Conservation (phyloP, 2,329 filamentous ascomycete genomes). For the Phialophora tarda region DNA sequence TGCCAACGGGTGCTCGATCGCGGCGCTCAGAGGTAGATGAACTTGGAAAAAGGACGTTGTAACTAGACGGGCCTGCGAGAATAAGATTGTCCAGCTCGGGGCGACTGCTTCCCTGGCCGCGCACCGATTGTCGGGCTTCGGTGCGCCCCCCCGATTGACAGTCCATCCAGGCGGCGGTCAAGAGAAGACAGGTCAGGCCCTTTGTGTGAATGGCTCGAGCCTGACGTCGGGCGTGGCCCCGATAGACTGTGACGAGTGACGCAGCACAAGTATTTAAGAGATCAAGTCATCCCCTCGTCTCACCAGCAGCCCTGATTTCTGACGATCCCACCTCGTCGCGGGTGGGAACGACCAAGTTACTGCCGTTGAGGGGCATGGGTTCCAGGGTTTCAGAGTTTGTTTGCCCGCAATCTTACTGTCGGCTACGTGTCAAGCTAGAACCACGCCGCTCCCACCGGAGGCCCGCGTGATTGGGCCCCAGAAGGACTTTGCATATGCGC, state of each 20-base stretch:
- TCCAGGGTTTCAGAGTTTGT: conserved; percentile 20
- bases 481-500: conserved; percentile 33
- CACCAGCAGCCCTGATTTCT: not conserved
- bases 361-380: conserved; percentile 11
- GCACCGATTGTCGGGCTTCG: not conserved
- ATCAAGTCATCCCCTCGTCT: conserved; percentile 1
- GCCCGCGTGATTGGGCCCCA: conserved; percentile 27
- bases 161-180: not conserved
- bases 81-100: not conserved
- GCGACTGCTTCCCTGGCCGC: no score
- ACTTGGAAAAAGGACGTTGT: not conserved
- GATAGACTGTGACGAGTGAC: conserved; percentile 7
- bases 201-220: conserved; percentile 5
- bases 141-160: not conserved
- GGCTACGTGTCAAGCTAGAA: conserved; percentile 23
- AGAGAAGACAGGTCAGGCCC: not conserved
- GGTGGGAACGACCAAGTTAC: not conserved
- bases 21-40: not conserved
- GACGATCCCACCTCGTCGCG: not conserved
- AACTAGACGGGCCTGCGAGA: not conserved
- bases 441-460: conserved; percentile 16
- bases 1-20: not conserved
- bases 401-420: conserved; percentile 32
- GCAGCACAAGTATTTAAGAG: conserved; percentile 14
- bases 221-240: conserved; percentile 1